Base-by-base conservation (phyloP, 2,329 filamentous ascomycete genomes). In the Penicillium polonicum region DNA sequence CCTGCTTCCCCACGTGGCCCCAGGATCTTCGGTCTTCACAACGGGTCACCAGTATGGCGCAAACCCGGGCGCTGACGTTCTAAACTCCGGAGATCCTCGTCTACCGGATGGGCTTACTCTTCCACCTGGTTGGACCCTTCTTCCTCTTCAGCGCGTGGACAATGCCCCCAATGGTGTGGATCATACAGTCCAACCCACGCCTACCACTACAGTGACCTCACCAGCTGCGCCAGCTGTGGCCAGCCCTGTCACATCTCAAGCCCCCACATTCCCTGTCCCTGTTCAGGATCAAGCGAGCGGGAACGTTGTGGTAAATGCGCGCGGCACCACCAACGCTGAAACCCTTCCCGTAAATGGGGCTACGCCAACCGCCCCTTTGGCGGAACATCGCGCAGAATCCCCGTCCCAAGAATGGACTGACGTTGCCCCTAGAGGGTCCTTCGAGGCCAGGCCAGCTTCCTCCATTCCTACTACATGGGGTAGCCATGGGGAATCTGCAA, bases 91-190 rank as follows among this genome's bases (percentile, higher is more conserved):
- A 10, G 77, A 82, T 60, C 68, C 76, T 48, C 71, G 76, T 52
- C 68, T 85, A 36, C 82, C 82, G 10, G 73, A 76, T 51, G 83
- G 83, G 3, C 67, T 85, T 50, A 76, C 68, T 8, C 68, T 85
- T 27, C 83, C 83, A 7, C 76, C 78, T 56, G 83, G 83, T 12
- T 85, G 72, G 72, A 68, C 66, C 39, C 65, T 73, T 7, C 58
- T 69, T 44, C 71, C 71, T 44, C 67, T 74, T 25, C 66, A 71
- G 27, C 62, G 70, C 0, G 29, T 60, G 17, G 63, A 55, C 4
- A 59, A 53, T 31, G 53, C 55, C 7, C 19, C 54, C 17, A 61
- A 29, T 4, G 5, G 45, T 33, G 46, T 45, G 19, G 27, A 52
- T 5, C 58, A 59, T 12, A 44, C 43, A 12, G 12, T 52, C 23